phyloP scores from a whole-genome alignment of 2,329 filamentous ascomycete species.

The Diaporthe velutina region DNA sequence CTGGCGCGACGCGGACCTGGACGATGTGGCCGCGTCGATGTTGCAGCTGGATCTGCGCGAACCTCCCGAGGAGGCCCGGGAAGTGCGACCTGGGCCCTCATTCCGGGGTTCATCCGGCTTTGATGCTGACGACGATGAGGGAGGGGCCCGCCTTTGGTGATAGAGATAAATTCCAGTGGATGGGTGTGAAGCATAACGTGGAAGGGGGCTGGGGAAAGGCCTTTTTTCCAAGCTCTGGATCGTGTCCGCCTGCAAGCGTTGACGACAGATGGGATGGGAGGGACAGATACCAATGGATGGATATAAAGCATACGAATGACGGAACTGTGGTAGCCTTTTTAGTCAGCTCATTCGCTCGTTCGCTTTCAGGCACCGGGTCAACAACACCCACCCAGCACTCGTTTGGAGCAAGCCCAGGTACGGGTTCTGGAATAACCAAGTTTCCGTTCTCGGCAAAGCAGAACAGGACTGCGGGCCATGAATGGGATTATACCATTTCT shows the following conservation, averaged over 20 bases:
- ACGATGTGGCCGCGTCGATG: not conserved
- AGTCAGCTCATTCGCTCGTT: not conserved
- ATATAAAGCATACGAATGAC: not conserved
- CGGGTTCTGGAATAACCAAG: not conserved
- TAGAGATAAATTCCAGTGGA: not conserved
- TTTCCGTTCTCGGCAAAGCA: not conserved
- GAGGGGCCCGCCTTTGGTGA: conserved; percentile 13
- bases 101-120: not conserved
- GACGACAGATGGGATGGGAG: not conserved
- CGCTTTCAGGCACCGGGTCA: not conserved
- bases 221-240: no score
- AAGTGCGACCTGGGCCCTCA: not conserved
- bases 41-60: not conserved
- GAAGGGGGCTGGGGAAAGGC: no score
- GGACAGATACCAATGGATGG: not conserved
- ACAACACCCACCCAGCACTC: not conserved
- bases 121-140: conserved; percentile 4
- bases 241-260: no score
- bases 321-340: not conserved
- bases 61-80: not conserved
- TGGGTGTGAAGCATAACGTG: not conserved
- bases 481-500: not conserved
- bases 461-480: not conserved
- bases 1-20: not conserved
- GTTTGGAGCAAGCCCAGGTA: not conserved